Evolutionary conservation across 768 basidiomycete genomes (phyloP).

Genomic region (Naematelia encephala): DNA sequence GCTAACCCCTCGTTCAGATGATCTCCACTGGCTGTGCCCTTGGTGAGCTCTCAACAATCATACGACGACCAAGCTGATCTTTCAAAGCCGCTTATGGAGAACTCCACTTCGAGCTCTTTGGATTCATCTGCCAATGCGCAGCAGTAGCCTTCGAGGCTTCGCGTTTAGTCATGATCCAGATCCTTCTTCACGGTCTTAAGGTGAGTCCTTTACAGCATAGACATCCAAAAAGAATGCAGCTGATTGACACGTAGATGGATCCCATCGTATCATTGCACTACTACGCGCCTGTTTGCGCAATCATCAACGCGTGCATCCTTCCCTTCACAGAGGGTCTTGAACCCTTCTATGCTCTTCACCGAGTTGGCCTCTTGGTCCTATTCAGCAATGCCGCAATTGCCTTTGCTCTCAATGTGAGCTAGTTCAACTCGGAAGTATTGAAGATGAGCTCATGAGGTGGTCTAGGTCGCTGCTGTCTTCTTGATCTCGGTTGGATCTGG

Average conservation of each 20-base stretch:
- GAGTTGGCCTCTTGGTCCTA: constrained; percentile 67
- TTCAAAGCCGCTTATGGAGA: constrained; percentile 81
- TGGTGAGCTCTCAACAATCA: constrained; percentile 19
- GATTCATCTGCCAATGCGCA: constrained; percentile 81
- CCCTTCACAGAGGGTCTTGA: constrained; percentile 91
- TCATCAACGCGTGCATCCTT: constrained; percentile 77
- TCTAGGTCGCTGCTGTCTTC: constrained; percentile 79
- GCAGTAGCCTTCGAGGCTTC: constrained; percentile 52
- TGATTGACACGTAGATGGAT: constrained; percentile 63
- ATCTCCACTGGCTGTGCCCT: constrained; percentile 73
- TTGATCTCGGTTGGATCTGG: constrained; percentile 76
- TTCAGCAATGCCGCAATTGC: constrained; percentile 81
- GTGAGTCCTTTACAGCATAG: constrained; percentile 8
- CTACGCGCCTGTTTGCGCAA: constrained; percentile 67
- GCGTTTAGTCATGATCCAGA: constrained; percentile 94
- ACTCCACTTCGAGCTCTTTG: constrained; percentile 74
- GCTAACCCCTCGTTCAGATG: constrained; percentile 54
- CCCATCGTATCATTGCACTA: constrained; percentile 88
- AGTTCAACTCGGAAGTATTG: not conserved
- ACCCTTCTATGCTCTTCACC: constrained; percentile 72
- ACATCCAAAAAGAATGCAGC: not conserved
- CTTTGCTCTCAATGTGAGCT: constrained; percentile 71
- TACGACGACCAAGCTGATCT: not conserved
- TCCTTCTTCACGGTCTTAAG: constrained; percentile 87
- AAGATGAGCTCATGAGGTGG: not conserved